Conservation (phyloP, 352 stramenopile species). For the Thalassiosira oceanica region DNA sequence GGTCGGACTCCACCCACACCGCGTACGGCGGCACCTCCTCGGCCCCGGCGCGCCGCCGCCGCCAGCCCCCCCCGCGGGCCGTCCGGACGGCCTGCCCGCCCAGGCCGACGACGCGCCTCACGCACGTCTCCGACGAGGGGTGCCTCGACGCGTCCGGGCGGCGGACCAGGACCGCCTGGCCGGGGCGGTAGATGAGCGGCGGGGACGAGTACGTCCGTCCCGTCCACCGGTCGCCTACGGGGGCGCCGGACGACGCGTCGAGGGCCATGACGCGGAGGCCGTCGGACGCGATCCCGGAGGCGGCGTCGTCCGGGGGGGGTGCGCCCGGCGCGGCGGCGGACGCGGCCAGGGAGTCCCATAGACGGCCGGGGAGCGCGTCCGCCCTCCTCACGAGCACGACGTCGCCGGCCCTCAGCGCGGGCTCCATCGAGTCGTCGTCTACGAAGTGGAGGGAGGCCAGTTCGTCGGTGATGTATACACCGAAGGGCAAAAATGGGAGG, state of each 20-base stretch:
- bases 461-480: conserved; percentile 45
- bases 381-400: conserved; percentile 64
- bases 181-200: no score
- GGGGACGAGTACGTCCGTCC: no score
- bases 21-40: conserved; percentile 43
- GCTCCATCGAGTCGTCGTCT: conserved; percentile 64
- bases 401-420: conserved; percentile 56
- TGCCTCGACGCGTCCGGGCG: conserved; percentile 32
- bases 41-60: no score
- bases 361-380: conserved; percentile 28
- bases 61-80: conserved; percentile 8
- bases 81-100: conserved; percentile 55
- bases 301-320: no score
- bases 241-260: conserved; percentile 30
- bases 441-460: conserved; percentile 57
- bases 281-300: conserved; percentile 12
- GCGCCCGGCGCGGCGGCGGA: no score
- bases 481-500: no score
- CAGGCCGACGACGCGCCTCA: conserved; percentile 64
- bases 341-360: conserved; percentile 19
- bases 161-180: conserved; percentile 32
- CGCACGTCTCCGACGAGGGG: conserved; percentile 37
- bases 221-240: no score
- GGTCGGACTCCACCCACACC: conserved; percentile 74
- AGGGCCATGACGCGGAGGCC: conserved; percentile 30